These are phyloP conservation scores for Peronospora tabacina DNA, from an alignment of 352 stramenopile genomes.

Conservation along the genomic window DNA sequence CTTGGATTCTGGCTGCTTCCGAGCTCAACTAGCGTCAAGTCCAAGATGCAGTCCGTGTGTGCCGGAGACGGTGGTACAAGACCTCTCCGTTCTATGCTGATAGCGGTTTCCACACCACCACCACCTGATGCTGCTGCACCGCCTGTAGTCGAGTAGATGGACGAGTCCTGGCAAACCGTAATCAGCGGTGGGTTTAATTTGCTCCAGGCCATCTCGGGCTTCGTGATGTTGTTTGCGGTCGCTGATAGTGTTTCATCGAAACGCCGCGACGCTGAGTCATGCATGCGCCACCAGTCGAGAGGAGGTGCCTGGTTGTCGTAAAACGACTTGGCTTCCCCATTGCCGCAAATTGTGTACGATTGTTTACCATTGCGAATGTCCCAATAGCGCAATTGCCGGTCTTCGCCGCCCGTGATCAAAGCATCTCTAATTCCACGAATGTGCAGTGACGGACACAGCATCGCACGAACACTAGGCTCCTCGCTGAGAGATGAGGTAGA, in stretches of 20 bases:
- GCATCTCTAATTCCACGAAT: conserved; percentile 72
- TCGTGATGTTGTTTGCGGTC: conserved; percentile 42
- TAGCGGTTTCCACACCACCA: conserved; percentile 57
- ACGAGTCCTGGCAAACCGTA: conserved; percentile 80
- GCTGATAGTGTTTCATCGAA: conserved; percentile 29
- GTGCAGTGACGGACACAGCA: conserved; percentile 84
- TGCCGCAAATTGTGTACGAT: conserved; percentile 90
- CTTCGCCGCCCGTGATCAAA: conserved; percentile 92
- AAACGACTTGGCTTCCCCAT: conserved; percentile 76
- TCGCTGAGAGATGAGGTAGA: conserved; percentile 59
- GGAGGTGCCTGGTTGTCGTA: conserved; percentile 80
- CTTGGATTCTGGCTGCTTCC: conserved; percentile 44
- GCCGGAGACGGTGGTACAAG: conserved; percentile 77
- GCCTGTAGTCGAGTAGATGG: conserved; percentile 47
- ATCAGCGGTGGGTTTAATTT: conserved; percentile 78
- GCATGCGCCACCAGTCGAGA: conserved; percentile 79
- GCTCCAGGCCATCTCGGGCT: conserved; percentile 83
- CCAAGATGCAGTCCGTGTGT: conserved; percentile 92
- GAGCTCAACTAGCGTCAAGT: conserved; percentile 92
- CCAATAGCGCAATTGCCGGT: conserved; percentile 95
- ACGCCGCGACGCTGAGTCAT: conserved; percentile 17
- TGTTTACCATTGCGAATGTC: conserved; percentile 91
- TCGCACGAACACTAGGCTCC: conserved; percentile 79
- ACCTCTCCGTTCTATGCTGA: conserved; percentile 85
- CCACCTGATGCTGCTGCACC: conserved; percentile 37